Conservation (phyloP, 805 yeast genomes). For the Metschnikowia amazonensis region DNA sequence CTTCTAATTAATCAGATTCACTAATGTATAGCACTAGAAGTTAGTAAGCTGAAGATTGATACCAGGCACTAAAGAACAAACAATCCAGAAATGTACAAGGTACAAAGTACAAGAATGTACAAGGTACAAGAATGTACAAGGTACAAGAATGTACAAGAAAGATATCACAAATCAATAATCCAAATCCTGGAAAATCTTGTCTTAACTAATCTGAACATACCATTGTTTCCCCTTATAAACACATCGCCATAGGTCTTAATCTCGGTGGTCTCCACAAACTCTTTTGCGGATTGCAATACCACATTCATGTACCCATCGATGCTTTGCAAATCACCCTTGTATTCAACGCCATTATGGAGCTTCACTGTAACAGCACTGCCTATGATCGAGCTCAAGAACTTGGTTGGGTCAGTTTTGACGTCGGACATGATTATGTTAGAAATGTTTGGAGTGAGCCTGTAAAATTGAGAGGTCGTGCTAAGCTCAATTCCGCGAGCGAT, state of each 20-base stretch:
- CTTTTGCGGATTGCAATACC: constrained; percentile 75
- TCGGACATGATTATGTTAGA: constrained; percentile 12
- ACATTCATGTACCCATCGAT: constrained; percentile 98
- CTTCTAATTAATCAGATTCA: constrained; percentile 20
- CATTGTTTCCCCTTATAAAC: constrained; percentile 83
- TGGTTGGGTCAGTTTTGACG: constrained; percentile 57
- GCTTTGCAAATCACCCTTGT: constrained; percentile 61
- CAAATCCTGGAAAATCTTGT: no score
- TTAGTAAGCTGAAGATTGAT: constrained; percentile 24
- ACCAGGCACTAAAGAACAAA: no score
- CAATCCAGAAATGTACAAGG: no score
- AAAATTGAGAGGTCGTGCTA: constrained; percentile 8
- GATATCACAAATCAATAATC: no score
- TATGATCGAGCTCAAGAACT: constrained; percentile 72
- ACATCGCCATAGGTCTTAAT: constrained; percentile 65
- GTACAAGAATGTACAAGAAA: no score
- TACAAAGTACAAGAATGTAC: no score
- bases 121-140: no score
- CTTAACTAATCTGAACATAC: no score
- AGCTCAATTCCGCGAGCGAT: neutral
- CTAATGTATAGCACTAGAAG: constrained; percentile 41
- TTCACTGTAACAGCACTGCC: constrained; percentile 81
- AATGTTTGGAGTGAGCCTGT: neutral
- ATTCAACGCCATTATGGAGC: constrained; percentile 82
- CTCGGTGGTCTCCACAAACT: constrained; percentile 47